A percentile compares a stretch with the other conserved stretches of the same genome.
phyloP scores from a whole-genome alignment of 2,329 filamentous ascomycete genomes.

The Cryphonectria parasitica region DNA sequence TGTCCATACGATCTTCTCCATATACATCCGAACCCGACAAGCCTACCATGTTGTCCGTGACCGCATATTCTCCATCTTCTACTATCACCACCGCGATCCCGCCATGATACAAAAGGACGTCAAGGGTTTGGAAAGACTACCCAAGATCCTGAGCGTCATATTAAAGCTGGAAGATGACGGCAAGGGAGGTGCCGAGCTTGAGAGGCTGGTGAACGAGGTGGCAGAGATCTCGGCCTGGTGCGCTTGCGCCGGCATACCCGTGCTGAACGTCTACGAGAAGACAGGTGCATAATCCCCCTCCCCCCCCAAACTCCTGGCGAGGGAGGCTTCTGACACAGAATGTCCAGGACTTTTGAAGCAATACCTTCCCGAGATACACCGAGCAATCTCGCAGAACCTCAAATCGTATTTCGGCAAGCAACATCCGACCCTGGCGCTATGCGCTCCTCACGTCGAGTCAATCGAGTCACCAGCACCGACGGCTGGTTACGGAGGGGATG shows the following conservation, averaged over 20 bases:
- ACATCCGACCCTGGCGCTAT: slow-evolving; percentile 72
- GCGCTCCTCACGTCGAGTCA: slow-evolving; percentile 70
- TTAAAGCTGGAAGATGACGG: slow-evolving; percentile 74
- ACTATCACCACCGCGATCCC: slow-evolving; percentile 95
- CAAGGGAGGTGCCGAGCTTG: slow-evolving; percentile 73
- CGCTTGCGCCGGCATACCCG: slow-evolving; percentile 83
- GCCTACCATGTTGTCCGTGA: slow-evolving; percentile 79
- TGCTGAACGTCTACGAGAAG: slow-evolving; percentile 89
- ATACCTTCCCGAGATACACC: slow-evolving; percentile 83
- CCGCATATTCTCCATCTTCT: slow-evolving; percentile 78
- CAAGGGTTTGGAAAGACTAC: slow-evolving; percentile 71
- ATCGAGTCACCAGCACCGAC: slow-evolving; percentile 51
- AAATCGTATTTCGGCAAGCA: slow-evolving; percentile 83
- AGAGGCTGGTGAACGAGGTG: slow-evolving; percentile 85
- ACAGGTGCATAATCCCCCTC: slow-evolving; percentile 63
- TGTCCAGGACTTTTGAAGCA: slow-evolving; percentile 81
- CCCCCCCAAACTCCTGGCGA: not conserved
- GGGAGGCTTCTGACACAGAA: slow-evolving; percentile 32
- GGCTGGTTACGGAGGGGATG: slow-evolving; percentile 45
- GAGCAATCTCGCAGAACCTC: slow-evolving; percentile 77
- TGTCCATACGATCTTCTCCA: slow-evolving; percentile 80
- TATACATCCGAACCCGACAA: slow-evolving; percentile 83
- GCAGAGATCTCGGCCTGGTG: slow-evolving; percentile 94
- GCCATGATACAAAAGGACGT: slow-evolving; percentile 91
- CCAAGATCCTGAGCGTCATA: slow-evolving; percentile 86